Base-by-base conservation (phyloP, 805 yeast species). In the Aciculoconidium aculeatum region DNA sequence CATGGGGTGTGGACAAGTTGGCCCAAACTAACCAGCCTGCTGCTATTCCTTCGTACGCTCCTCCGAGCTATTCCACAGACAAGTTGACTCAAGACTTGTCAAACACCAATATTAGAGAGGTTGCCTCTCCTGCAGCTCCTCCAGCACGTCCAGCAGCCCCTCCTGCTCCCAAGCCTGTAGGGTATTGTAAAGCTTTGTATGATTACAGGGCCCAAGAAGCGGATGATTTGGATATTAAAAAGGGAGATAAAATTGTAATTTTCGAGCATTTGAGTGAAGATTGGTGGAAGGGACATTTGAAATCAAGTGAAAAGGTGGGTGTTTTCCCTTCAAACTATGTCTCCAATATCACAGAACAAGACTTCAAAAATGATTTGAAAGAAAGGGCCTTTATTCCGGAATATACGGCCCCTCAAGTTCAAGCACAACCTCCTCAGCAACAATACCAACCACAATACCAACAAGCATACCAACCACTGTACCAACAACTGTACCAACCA, bases 311-410 rank as follows among this genome's bases (percentile, higher is more conserved):
- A 4, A 53, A 55, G 17, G 69, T 71, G 6, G 98, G 97, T 23
- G 78, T 88, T 49, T 88, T 92, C 62, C 98, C 98, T 6, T 63
- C 90, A 1, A 85, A 85, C 52, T 90, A 92, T 49, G 95, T 87
- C 28, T 69, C 40, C 14, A 39, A 67, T 22, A 48, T 68, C 4
- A 42, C 62, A 8, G 55, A 50, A 32, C 41, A 52, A 13, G 67
- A 63, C 27, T 56, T 49, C 34, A 37, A 42, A 16, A 14, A 27
- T 30, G 17, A 22, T 23, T 7, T 20, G 22, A 12, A 20, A 10
- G 22, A 20, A 8, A 12, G 31, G 21, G 8, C 23, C 37, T 17
- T n/a, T n/a, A n/a, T n/a, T n/a, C n/a, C n/a, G n/a, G n/a, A n/a
- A n/a, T n/a, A n/a, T n/a, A 21, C 29, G 23, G 50, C 54, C 5